These are phyloP conservation scores for Salvia rosmarinus DNA, from an alignment of 257 asterid species.

Conservation along the genomic window DNA sequence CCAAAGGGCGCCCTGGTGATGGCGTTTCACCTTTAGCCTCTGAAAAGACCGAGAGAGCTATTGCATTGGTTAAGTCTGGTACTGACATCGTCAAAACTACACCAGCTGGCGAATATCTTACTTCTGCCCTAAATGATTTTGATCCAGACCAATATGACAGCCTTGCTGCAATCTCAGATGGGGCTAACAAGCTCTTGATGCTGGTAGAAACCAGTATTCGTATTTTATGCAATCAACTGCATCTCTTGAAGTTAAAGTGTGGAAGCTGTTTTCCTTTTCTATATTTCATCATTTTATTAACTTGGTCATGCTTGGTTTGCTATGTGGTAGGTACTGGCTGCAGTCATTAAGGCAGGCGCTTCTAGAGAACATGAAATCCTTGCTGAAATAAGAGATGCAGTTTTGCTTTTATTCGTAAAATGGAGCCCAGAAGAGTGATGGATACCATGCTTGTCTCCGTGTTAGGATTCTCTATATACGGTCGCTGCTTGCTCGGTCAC, in stretches of 20 bases:
- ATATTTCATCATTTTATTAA: conserved; percentile 12
- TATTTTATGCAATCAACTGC: conserved; percentile 28
- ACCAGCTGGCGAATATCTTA: conserved; percentile 99
- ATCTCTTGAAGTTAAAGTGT: conserved; percentile 9
- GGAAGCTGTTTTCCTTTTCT: conserved; percentile 25
- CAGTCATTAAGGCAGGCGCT: conserved; percentile 99
- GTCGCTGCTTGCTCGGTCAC: conserved; percentile 96
- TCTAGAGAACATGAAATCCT: conserved; percentile 99
- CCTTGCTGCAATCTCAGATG: conserved; percentile 98
- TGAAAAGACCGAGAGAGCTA: conserved; percentile 63
- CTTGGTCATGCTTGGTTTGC: conserved; percentile 31
- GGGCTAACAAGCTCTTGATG: conserved; percentile 99
- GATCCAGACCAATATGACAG: conserved; percentile 98
- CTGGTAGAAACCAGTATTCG: conserved; percentile 57
- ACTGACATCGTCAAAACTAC: conserved; percentile 78
- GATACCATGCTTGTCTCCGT: conserved; percentile 99
- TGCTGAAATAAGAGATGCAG: conserved; percentile 98
- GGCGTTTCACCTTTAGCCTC: conserved; percentile 55
- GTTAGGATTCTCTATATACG: conserved; percentile 97
- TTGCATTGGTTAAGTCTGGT: conserved; percentile 80
- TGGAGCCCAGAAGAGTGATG: conserved; percentile 98
- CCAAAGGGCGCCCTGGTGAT: conserved; percentile 62
- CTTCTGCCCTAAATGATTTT: conserved; percentile 89
- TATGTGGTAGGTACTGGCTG: conserved; percentile 85
- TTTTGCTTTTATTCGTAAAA: conserved; percentile 88